Base-by-base conservation (phyloP, 257 asterid species). In the Echites panduratus region DNA sequence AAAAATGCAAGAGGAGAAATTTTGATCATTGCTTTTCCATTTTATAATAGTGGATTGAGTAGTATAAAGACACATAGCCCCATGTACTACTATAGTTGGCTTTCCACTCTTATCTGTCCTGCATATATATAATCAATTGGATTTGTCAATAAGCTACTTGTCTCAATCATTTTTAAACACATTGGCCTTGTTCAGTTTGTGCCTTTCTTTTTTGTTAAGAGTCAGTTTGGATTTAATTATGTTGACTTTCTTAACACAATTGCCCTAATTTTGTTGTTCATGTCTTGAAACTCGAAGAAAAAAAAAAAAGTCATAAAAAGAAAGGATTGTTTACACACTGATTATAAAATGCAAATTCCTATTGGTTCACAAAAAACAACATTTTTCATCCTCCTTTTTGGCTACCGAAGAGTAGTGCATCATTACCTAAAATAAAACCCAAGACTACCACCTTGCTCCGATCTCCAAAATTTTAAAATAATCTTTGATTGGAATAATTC, bases 161-260 rank as follows among this genome's bases (percentile, higher is more conserved):
- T 77, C 66, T 77, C 78, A 73, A 77, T 77, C 71, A 68, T 44
- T 59, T 77, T 66, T 71, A 24, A 65, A 77, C 81, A 72, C 73
- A 56, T 72, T 29, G 40, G 68, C 71, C 38, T 63, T 14, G 2
- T 35, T 22, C 7, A 0, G 14, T 19, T 62, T 32, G 66, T 14
- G 19, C n/a, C 3, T 49, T 49, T 13, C 8, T 12, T 19, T 32
- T 69, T 68, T 4, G 16, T 38, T 64, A 19, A n/a, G 49, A 64
- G 69, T 64, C 69, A 64, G 48, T 38, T 64, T 64, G 27, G 48
- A 64, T 64, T 64, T 64, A 64, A 64, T 64, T 64, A 38, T 64
- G 27, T 38, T 64, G 49, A 64, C 69, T 64, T 64, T 64, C 49
- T 64, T 38, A 8, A 19, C 69, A 17, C 69, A 64, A 38, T 64